These are phyloP conservation scores for Quercus agrifolia DNA, from an alignment of 306 rosid genomes.

Conservation along the genomic window DNA sequence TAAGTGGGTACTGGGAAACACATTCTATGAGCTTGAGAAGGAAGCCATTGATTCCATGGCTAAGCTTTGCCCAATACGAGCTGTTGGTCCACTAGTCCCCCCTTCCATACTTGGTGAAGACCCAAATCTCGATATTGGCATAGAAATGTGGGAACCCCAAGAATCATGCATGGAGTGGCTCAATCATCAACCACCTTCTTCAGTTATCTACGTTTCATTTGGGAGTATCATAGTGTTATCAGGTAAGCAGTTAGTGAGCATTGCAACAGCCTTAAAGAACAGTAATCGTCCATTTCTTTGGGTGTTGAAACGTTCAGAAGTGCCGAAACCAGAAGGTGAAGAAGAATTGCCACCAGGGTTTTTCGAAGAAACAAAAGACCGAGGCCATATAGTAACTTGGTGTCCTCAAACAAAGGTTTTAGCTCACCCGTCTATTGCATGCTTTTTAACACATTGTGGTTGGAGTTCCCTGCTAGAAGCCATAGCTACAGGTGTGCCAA, in stretches of 20 bases:
- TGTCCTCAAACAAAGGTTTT: slow-evolving; percentile 47
- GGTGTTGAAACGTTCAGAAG: slow-evolving; percentile 29
- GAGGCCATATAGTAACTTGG: slow-evolving; percentile 45
- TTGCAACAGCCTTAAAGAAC: slow-evolving; percentile 33
- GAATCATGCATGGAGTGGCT: slow-evolving; percentile 55
- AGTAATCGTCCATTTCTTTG: slow-evolving; percentile 30
- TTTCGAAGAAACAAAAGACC: slow-evolving; percentile 34
- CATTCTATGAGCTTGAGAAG: slow-evolving; percentile 43
- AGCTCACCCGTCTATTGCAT: slow-evolving; percentile 36
- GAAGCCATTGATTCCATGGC: slow-evolving; percentile 41
- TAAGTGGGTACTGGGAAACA: slow-evolving; percentile 42
- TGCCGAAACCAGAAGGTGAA: neutral
- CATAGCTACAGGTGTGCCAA: slow-evolving; percentile 30
- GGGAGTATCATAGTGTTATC: slow-evolving; percentile 34
- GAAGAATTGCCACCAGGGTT: slow-evolving; percentile 12
- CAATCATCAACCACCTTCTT: slow-evolving; percentile 17
- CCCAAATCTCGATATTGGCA: slow-evolving; percentile 23
- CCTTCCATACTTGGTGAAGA: slow-evolving; percentile 26
- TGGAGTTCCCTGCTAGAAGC: slow-evolving; percentile 53
- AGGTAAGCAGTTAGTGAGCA: slow-evolving; percentile 27
- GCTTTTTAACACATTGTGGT: slow-evolving; percentile 54
- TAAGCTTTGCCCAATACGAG: slow-evolving; percentile 9
- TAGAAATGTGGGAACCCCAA: slow-evolving; percentile 43
- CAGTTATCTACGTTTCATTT: slow-evolving; percentile 47
- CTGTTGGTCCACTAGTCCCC: slow-evolving; percentile 50